Evolutionary conservation across 768 basidiomycete species (phyloP).

Genomic region (Boletus rex-veris): DNA sequence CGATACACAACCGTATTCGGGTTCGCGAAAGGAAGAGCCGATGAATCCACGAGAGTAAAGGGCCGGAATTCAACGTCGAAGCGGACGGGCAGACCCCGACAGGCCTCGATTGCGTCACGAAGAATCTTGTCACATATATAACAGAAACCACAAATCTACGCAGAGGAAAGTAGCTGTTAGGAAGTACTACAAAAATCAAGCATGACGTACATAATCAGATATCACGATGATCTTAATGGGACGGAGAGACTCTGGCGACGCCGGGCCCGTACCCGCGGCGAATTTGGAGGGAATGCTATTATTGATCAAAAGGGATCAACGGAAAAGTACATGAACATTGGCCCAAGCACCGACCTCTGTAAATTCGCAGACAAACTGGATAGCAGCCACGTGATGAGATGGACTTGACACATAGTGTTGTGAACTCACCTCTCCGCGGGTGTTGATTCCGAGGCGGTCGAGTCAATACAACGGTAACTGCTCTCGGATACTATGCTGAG

Average conservation of each 20-base stretch:
- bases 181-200: not conserved
- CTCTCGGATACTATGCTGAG: constrained; percentile 27
- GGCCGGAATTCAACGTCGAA: constrained; percentile 34
- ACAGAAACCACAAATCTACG: constrained; percentile 35
- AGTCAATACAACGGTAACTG: constrained; percentile 17
- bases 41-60: constrained; percentile 21
- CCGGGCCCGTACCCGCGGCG: not conserved
- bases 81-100: constrained; percentile 26
- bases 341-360: constrained; percentile 13
- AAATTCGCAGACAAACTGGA: constrained; percentile 10
- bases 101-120: constrained; percentile 32
- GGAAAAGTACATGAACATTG: not conserved
- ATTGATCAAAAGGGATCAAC: not conserved
- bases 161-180: not conserved
- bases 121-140: constrained; percentile 36
- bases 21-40: not conserved
- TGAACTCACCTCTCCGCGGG: constrained; percentile 10
- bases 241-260: constrained; percentile 16
- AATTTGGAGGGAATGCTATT: constrained; percentile 23
- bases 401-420: not conserved
- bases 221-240: constrained; percentile 31
- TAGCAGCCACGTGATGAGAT: not conserved
- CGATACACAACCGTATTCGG: constrained; percentile 11
- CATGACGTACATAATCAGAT: constrained; percentile 29
- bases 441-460: not conserved